Evolutionary conservation across 805 yeast species (phyloP).

Genomic region (Yarrowia sp.): DNA sequence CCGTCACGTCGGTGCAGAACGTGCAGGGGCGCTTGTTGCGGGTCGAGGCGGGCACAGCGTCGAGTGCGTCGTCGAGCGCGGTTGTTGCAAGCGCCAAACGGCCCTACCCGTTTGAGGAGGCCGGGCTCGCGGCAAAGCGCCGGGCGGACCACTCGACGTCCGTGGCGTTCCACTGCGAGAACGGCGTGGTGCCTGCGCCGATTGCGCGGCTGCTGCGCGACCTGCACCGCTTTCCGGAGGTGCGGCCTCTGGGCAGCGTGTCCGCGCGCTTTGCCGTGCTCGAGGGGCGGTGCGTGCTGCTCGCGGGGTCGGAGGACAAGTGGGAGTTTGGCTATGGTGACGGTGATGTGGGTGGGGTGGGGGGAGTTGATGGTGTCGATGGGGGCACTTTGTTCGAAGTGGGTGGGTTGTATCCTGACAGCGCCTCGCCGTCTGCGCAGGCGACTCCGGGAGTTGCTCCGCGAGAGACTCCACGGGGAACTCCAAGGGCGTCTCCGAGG

Average conservation of each 20-base stretch:
- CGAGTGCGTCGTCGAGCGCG: too few species aligned
- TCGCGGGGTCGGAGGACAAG: not conserved
- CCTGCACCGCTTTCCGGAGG: not conserved
- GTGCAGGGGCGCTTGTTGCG: not conserved
- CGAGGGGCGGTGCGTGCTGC: not conserved
- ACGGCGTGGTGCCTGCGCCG: not conserved
- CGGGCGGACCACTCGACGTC: not conserved
- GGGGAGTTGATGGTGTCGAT: too few species aligned
- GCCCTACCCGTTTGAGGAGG: not conserved
- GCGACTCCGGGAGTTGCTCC: too few species aligned
- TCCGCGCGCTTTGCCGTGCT: not conserved
- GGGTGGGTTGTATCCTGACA: too few species aligned
- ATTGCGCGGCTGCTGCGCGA: not conserved
- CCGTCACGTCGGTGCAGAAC: not conserved
- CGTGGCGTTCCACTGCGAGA: not conserved
- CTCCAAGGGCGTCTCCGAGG: too few species aligned
- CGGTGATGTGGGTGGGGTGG: not conserved
- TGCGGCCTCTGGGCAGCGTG: not conserved
- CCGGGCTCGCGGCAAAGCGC: too few species aligned
- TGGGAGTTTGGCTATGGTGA: conserved; percentile 3
- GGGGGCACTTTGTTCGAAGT: too few species aligned
- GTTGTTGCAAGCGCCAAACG: not conserved
- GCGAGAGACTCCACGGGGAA: too few species aligned
- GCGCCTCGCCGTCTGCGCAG: too few species aligned
- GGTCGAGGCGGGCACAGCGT: not conserved